phyloP scores from a whole-genome alignment of 2,329 filamentous ascomycete genomes.

The Xylaria sp. region DNA sequence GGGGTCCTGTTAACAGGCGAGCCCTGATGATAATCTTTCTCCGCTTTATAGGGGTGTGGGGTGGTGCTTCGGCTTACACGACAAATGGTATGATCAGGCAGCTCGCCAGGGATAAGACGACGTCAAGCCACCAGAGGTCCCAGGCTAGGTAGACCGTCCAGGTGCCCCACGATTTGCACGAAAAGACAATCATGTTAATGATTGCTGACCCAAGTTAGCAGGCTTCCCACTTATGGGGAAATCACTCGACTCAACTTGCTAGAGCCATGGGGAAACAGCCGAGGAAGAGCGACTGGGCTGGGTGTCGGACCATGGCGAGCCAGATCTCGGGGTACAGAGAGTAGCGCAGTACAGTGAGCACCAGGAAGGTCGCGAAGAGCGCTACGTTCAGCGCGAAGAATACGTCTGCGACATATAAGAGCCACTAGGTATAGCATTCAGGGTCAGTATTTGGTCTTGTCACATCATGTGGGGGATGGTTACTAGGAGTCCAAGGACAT shows the following conservation, averaged over 20 bases:
- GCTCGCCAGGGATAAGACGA: conserved; percentile 35
- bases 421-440: conserved; percentile 36
- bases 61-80: conserved; percentile 46
- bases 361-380: conserved; percentile 55
- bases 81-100: conserved; percentile 55
- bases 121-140: conserved; percentile 57
- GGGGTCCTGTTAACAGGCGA: too few species aligned
- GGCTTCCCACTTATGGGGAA: conserved; percentile 31
- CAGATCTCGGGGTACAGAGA: conserved; percentile 64
- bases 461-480: too few species aligned
- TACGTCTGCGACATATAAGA: conserved; percentile 58
- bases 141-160: conserved; percentile 54
- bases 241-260: conserved; percentile 42
- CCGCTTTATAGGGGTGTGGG: too few species aligned
- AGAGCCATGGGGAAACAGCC: conserved; percentile 67
- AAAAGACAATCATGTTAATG: conserved; percentile 60
- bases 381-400: conserved; percentile 60
- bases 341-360: conserved; percentile 59
- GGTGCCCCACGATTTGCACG: conserved; percentile 62
- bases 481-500: too few species aligned
- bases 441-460: too few species aligned
- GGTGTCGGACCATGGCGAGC: conserved; percentile 62
- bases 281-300: conserved; percentile 64
- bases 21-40: too few species aligned
- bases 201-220: conserved; percentile 37